A percentile compares a stretch with the other conserved stretches of the same genome.
phyloP scores from a whole-genome alignment of 306 rosid genomes.

The Lathyrus sativus region DNA sequence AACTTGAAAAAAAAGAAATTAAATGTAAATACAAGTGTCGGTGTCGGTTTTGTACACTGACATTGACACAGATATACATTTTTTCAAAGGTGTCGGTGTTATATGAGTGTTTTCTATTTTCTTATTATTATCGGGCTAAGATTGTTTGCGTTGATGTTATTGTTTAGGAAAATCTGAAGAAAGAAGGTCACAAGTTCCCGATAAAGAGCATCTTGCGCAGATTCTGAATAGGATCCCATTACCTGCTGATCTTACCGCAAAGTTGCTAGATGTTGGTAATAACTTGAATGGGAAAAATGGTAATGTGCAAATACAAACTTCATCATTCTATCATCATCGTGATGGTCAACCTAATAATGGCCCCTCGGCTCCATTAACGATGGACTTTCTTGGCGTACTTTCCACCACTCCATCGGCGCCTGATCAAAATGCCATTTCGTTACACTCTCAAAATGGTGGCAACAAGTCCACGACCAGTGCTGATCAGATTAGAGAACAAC shows the following conservation, averaged over 20 bases:
- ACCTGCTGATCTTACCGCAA: slow-evolving; percentile 74
- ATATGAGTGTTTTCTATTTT: not conserved
- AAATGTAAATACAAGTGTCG: too few relatives aligned
- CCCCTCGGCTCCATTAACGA: slow-evolving; percentile 57
- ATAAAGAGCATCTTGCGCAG: slow-evolving; percentile 75
- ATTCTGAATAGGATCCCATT: slow-evolving; percentile 77
- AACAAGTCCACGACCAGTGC: slow-evolving; percentile 54
- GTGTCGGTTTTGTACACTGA: too few relatives aligned
- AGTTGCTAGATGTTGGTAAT: slow-evolving; percentile 67
- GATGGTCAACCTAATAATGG: slow-evolving; percentile 57
- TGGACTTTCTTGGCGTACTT: slow-evolving; percentile 78
- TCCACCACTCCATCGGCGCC: slow-evolving; percentile 68
- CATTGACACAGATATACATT: too few relatives aligned
- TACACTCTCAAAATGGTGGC: slow-evolving; percentile 52
- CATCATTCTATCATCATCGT: slow-evolving; percentile 42
- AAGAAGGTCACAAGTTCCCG: slow-evolving; percentile 59
- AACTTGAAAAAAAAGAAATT: too few relatives aligned
- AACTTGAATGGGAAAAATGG: slow-evolving; percentile 47
- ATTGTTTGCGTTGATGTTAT: slow-evolving; percentile 19
- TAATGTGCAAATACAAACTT: slow-evolving; percentile 42
- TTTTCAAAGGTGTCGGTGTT: too few relatives aligned
- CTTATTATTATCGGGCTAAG: slow-evolving; percentile 22
- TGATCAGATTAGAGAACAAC: slow-evolving; percentile 43
- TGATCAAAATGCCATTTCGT: slow-evolving; percentile 43
- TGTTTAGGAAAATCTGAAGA: slow-evolving; percentile 70